Percentiles rank a stretch among this genome's conserved stretches.
phyloP scores from a whole-genome alignment of 1,139 yeast species.

The Scheffersomyces lignicola region DNA sequence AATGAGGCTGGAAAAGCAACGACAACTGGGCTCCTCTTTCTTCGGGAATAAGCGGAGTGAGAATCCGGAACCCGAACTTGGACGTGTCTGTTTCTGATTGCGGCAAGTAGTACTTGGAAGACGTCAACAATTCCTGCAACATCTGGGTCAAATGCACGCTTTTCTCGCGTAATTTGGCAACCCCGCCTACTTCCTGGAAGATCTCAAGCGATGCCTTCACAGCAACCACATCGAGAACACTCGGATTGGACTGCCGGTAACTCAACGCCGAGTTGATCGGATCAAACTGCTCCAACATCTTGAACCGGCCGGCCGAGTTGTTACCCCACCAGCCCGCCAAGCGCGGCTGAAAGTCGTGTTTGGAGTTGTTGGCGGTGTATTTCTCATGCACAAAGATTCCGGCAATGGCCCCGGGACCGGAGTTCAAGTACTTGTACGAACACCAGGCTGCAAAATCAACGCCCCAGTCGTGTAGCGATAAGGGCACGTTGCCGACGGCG shows the following conservation, averaged over 20 bases:
- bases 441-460: constrained; percentile 97
- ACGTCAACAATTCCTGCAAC: constrained; percentile 47
- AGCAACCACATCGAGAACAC: constrained; percentile 79
- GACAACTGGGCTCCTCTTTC: constrained; percentile 85
- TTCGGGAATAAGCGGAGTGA: constrained; percentile 62
- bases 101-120: constrained; percentile 44
- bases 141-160: constrained; percentile 59
- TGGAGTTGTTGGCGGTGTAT: constrained; percentile 36
- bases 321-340: constrained; percentile 99
- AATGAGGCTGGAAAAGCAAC: constrained; percentile 58
- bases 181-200: constrained; percentile 64
- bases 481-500: constrained; percentile 84
- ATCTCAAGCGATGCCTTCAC: constrained; percentile 65
- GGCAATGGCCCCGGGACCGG: constrained; percentile 93
- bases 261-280: constrained; percentile 85
- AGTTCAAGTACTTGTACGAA: constrained; percentile 83
- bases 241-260: constrained; percentile 89
- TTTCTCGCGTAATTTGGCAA: constrained; percentile 53
- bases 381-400: constrained; percentile 73
- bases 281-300: constrained; percentile 76
- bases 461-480: constrained; percentile 79
- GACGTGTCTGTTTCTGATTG: constrained; percentile 19
- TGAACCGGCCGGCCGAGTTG: constrained; percentile 63
- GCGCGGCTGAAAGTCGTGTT: constrained; percentile 52
- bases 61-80: constrained; percentile 57